Conservation (phyloP, 1,139 yeast genomes). For the Geotrichum fermentans region DNA sequence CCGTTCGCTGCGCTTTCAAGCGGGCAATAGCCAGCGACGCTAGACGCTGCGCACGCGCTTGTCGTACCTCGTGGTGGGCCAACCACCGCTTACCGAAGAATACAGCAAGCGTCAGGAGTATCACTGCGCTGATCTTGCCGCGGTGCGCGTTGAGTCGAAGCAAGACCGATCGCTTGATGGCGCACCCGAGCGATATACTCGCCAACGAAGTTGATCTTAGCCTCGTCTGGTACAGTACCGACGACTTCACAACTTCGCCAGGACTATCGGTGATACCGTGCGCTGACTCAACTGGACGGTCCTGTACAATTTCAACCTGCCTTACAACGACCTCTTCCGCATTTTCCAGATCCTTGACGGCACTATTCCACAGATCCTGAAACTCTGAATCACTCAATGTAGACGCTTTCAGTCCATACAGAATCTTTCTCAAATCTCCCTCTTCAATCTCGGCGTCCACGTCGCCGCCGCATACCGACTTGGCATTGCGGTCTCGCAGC, state of each 20-base stretch:
- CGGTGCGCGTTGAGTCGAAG: constrained; percentile 8
- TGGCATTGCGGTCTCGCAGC: constrained; percentile 66
- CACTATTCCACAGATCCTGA: constrained; percentile 72
- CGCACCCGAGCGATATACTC: constrained; percentile 35
- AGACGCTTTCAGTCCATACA: constrained; percentile 32
- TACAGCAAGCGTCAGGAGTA: neutral
- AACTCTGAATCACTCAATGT: constrained; percentile 67
- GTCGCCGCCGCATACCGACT: constrained; percentile 56
- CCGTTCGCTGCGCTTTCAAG: constrained; percentile 38
- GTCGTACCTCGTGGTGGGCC: constrained; percentile 11
- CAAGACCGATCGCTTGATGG: constrained; percentile 18
- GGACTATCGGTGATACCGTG: constrained; percentile 23
- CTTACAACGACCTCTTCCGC: constrained; percentile 82
- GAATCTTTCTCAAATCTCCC: constrained; percentile 29
- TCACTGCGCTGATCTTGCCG: neutral
- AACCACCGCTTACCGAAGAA: constrained; percentile 20
- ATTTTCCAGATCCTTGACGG: constrained; percentile 56
- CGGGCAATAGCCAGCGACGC: constrained; percentile 33
- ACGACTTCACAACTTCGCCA: constrained; percentile 18
- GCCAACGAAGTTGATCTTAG: constrained; percentile 38
- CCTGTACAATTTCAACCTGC: constrained; percentile 39
- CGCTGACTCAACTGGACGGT: constrained; percentile 14
- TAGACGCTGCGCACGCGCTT: constrained; percentile 28
- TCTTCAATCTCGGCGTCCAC: constrained; percentile 36
- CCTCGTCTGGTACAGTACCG: constrained; percentile 14